Percentiles rank a stretch among this genome's conserved stretches.
phyloP scores from a whole-genome alignment of 2,329 filamentous ascomycete genomes.

The Corinectria fuckeliana region DNA sequence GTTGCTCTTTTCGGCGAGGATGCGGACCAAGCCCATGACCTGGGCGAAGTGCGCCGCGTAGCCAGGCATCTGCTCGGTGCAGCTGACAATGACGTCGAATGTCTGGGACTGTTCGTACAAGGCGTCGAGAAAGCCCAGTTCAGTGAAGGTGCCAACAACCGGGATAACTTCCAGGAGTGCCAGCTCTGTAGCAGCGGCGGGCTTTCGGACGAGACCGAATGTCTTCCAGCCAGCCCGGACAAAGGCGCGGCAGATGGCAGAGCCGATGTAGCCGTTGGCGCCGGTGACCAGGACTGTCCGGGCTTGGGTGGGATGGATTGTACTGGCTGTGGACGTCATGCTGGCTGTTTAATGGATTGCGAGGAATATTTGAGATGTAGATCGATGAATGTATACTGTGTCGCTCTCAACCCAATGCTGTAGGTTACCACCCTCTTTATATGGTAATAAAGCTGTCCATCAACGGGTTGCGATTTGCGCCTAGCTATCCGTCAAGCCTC shows the following conservation, averaged over 20 bases:
- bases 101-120: slow-evolving; percentile 36
- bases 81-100: slow-evolving; percentile 52
- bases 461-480: neutral
- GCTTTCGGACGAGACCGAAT: slow-evolving; percentile 52
- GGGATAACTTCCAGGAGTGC: slow-evolving; percentile 47
- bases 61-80: slow-evolving; percentile 48
- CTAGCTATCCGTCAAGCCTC: neutral
- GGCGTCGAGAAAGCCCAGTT: slow-evolving; percentile 38
- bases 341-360: neutral
- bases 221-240: slow-evolving; percentile 52
- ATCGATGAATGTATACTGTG: neutral
- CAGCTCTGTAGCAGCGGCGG: slow-evolving; percentile 39
- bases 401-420: neutral
- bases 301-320: neutral
- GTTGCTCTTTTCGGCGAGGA: slow-evolving; percentile 43
- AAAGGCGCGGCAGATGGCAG: slow-evolving; percentile 53
- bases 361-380: neutral
- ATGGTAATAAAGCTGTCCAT: neutral
- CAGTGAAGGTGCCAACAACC: slow-evolving; percentile 47
- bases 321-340: neutral
- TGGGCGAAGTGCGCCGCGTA: slow-evolving; percentile 50
- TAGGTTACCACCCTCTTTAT: neutral
- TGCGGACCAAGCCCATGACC: slow-evolving; percentile 43
- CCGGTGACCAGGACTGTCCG: slow-evolving; percentile 53
- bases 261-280: slow-evolving; percentile 57